These are phyloP conservation scores for Pseudotulostoma volvatum DNA, from an alignment of 495 filamentous ascomycete genomes.

Conservation along the genomic window DNA sequence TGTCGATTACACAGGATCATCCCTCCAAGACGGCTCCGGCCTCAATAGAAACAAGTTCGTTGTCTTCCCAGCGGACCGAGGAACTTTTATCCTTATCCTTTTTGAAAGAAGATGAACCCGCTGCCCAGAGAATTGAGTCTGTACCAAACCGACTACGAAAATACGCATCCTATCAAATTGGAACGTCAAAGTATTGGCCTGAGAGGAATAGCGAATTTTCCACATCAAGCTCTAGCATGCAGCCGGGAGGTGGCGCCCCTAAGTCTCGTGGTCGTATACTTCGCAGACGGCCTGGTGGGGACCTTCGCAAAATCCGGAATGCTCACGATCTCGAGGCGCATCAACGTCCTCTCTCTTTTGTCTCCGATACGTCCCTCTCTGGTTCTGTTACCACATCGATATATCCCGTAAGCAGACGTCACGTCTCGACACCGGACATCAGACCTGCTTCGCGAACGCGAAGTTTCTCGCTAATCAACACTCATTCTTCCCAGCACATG, in stretches of 20 bases:
- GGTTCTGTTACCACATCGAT: conserved; percentile 50
- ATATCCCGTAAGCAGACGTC: conserved; percentile 20
- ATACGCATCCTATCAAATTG: conserved; percentile 60
- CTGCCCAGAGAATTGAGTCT: neutral
- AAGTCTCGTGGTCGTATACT: conserved; percentile 39
- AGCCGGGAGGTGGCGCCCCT: conserved; percentile 21
- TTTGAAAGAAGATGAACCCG: neutral
- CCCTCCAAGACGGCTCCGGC: neutral
- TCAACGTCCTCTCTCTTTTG: conserved; percentile 50
- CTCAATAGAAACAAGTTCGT: neutral
- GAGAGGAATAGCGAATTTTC: conserved; percentile 43
- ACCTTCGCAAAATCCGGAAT: conserved; percentile 65
- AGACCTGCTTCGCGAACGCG: conserved; percentile 9
- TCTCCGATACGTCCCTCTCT: conserved; percentile 51
- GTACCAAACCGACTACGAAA: conserved; percentile 30
- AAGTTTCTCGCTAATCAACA: conserved; percentile 49
- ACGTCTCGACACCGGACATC: conserved; percentile 18
- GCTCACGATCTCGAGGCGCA: conserved; percentile 49
- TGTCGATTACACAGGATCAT: neutral
- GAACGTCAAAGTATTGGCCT: conserved; percentile 41
- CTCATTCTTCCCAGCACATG: conserved; percentile 59
- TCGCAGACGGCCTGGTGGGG: conserved; percentile 73
- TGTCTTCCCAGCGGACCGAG: neutral
- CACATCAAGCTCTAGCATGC: conserved; percentile 28
- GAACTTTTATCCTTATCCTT: neutral